A percentile compares a stretch with the other conserved stretches of the same genome.
Evolutionary conservation across 2,329 filamentous ascomycete species (phyloP).

Genomic region (Fusarium sororula): DNA sequence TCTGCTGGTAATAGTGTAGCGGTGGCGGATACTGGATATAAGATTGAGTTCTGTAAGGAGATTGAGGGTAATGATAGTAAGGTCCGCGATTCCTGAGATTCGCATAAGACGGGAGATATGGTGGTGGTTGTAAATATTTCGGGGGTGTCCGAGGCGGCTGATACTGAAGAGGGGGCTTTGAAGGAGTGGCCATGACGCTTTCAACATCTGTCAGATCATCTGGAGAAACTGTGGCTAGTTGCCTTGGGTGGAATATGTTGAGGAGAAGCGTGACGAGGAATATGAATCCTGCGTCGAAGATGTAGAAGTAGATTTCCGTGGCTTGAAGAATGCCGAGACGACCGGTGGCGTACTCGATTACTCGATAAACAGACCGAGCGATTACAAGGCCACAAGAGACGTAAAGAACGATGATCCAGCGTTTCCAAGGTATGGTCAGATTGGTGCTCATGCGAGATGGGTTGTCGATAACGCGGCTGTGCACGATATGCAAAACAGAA

Average conservation of each 20-base stretch:
- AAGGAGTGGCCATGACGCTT: neutral
- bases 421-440: slow-evolving; percentile 42
- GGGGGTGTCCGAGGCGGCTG: neutral
- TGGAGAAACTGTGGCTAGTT: neutral
- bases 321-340: slow-evolving; percentile 42
- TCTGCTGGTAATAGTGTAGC: slow-evolving; percentile 9
- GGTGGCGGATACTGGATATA: slow-evolving; percentile 12
- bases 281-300: slow-evolving; percentile 50
- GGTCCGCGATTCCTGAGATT: neutral
- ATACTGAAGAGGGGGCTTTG: neutral
- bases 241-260: slow-evolving; percentile 22
- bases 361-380: slow-evolving; percentile 51
- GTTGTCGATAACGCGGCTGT: slow-evolving; percentile 40
- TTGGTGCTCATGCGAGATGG: neutral
- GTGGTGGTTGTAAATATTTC: neutral
- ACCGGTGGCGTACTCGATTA: slow-evolving; percentile 52
- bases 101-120: neutral
- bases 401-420: slow-evolving; percentile 36
- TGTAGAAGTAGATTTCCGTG: slow-evolving; percentile 47
- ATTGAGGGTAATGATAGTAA: neutral
- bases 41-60: neutral
- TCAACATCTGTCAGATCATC: neutral
- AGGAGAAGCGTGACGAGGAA: slow-evolving; percentile 28
- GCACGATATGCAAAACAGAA: slow-evolving; percentile 54
- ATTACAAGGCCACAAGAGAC: slow-evolving; percentile 45